Percentiles rank a stretch among this genome's conserved stretches.
Evolutionary conservation across 2,329 filamentous ascomycete species (phyloP).

Genomic region (Colletotrichum sp.): DNA sequence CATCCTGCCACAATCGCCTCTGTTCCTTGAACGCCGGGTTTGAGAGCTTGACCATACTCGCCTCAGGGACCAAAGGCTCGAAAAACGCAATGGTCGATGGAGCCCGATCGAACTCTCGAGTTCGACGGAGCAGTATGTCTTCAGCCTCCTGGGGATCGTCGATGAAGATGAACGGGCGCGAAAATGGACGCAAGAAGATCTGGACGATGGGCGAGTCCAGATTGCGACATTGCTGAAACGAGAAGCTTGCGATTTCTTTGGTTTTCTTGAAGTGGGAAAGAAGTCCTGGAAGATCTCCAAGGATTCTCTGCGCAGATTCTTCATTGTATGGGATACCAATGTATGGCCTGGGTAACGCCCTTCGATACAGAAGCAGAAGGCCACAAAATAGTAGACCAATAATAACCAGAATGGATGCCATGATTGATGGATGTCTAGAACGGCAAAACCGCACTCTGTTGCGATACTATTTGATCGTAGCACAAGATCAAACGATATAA

Average conservation of each 20-base stretch:
- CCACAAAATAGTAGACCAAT: neutral
- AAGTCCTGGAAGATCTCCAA: neutral
- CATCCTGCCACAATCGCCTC: neutral
- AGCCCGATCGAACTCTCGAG: neutral
- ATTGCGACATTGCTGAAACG: neutral
- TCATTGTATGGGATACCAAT: neutral
- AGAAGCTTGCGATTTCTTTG: neutral
- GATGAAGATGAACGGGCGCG: neutral
- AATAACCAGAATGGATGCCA: neutral
- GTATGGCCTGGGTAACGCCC: neutral
- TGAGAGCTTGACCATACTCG: neutral
- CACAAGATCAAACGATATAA: neutral
- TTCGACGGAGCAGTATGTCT: neutral
- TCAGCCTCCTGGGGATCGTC: neutral
- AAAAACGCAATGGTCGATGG: neutral
- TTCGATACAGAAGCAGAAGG: neutral
- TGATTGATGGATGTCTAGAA: accelerated
- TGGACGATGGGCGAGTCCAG: neutral
- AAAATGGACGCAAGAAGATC: neutral
- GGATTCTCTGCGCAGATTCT: neutral
- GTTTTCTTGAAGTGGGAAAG: neutral
- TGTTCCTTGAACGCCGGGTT: neutral
- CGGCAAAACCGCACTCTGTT: neutral
- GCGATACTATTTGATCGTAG: neutral
- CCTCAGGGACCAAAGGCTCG: neutral